These are phyloP conservation scores for Xylariales sp. DNA, from an alignment of 2,329 filamentous ascomycete species.

Conservation along the genomic window DNA sequence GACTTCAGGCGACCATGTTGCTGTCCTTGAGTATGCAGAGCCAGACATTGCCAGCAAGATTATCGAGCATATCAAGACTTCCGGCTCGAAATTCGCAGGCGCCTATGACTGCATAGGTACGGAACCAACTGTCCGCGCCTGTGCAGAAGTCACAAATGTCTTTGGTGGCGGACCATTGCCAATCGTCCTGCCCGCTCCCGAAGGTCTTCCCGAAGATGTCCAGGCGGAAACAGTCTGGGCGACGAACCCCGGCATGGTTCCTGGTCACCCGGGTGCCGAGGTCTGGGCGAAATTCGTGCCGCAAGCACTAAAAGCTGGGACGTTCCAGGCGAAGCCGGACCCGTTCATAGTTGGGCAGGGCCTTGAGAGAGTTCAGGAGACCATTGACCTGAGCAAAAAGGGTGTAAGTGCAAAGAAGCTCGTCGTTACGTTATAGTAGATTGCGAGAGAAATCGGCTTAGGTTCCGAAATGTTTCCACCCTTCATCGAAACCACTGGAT, in stretches of 20 bases:
- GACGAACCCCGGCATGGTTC: not conserved
- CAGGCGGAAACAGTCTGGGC: constrained; percentile 2
- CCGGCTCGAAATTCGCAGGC: not conserved
- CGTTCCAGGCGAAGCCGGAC: constrained; percentile 3
- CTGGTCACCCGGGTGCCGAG: not conserved
- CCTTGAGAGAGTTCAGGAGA: not conserved
- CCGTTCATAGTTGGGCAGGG: not conserved
- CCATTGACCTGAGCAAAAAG: constrained; percentile 7
- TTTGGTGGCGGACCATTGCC: not conserved
- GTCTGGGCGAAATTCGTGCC: constrained; percentile 6
- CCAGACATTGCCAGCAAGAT: constrained; percentile 11
- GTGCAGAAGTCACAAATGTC: not conserved
- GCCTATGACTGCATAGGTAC: constrained; percentile 8
- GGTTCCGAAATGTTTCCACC: no score
- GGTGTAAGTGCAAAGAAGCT: constrained; percentile 13
- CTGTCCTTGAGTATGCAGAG: constrained; percentile 6
- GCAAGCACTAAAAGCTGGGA: not conserved
- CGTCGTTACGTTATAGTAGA: constrained; percentile 9
- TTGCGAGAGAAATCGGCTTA: no score
- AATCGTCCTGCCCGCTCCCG: not conserved
- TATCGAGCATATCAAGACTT: constrained; percentile 1
- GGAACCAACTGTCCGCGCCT: not conserved
- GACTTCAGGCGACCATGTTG: not conserved
- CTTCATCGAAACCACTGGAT: no score
- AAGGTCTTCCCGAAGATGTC: not conserved